Percentiles rank a stretch among this genome's conserved stretches.
Conservation (phyloP, 495 filamentous ascomycete genomes). For the Penicillium malachiteum region DNA sequence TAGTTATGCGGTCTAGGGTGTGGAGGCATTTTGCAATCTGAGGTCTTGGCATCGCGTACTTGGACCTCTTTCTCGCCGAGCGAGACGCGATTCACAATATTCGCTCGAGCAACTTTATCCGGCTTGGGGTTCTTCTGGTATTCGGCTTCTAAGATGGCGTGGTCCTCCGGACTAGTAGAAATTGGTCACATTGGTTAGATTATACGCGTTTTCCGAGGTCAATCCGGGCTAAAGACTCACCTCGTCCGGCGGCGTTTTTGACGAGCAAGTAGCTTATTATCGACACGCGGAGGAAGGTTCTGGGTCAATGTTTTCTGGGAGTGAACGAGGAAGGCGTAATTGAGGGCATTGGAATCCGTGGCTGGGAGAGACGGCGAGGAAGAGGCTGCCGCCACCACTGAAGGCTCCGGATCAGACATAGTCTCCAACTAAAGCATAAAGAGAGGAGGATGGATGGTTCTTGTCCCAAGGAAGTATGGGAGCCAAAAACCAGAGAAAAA, state of each 20-base stretch:
- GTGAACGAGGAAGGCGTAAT: slow-evolving; percentile 67
- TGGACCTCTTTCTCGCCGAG: slow-evolving; percentile 98
- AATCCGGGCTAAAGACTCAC: slow-evolving; percentile 26
- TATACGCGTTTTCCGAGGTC: slow-evolving; percentile 9
- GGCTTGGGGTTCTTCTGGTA: slow-evolving; percentile 86
- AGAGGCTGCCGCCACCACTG: slow-evolving; percentile 27
- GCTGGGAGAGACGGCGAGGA: slow-evolving; percentile 39
- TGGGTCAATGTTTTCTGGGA: slow-evolving; percentile 64
- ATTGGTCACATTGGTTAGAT: not conserved
- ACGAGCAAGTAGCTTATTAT: slow-evolving; percentile 65
- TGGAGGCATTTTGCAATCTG: slow-evolving; percentile 18
- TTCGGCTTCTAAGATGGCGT: slow-evolving; percentile 84
- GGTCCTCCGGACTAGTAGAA: slow-evolving; percentile 74
- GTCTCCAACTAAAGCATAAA: slow-evolving; percentile 24
- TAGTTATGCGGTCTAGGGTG: slow-evolving; percentile 11
- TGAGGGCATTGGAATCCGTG: slow-evolving; percentile 39
- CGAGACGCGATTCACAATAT: slow-evolving; percentile 79
- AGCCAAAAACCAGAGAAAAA: slow-evolving; percentile 1
- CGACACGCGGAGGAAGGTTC: slow-evolving; percentile 61
- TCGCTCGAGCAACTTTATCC: slow-evolving; percentile 82
- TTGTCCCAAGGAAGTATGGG: slow-evolving; percentile 9
- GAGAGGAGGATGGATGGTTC: slow-evolving; percentile 6
- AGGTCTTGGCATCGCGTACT: slow-evolving; percentile 57
- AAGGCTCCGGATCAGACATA: slow-evolving; percentile 41
- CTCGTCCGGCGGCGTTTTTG: slow-evolving; percentile 71